Evolutionary conservation across 2,329 filamentous ascomycete species (phyloP), one percentile per base, ranked within the genome.

Genomic region (Penicillium brasilianum): DNA sequence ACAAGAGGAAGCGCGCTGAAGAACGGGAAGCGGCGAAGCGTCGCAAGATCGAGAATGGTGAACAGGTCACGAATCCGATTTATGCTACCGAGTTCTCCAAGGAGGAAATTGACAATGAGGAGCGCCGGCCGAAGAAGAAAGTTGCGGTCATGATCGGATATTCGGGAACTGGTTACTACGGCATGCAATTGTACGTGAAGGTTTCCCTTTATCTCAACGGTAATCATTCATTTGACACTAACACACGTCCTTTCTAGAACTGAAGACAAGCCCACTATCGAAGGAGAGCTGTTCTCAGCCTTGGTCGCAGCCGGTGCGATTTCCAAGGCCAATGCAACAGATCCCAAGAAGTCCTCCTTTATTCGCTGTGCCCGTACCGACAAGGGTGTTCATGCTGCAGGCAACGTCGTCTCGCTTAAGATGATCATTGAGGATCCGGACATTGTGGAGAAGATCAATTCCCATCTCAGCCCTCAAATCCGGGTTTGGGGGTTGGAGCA

Each of bases 121-220:
- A 90, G 74, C 88, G 94, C 66, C 88, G 88, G 59, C 95, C 95
- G 25, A 99, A 99, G 84, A 89, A 91, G 77, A 99, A 99, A 82
- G 94, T 97, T 53, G 95, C 94, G 43, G 93, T 99, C 34, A 82
- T 98, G 82, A 89, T 99, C 69, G 95, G 95, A 16, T 99, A 99
- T 77, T 93, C 93, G 6, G 95, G 95, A 53, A 97, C 92, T 10
- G 95, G 95, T 16, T 99, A 99, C 83, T 93, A 92, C 80, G 95
- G 95, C 71, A 96, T 99, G 89, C 95, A 99, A 80, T 90, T 99
- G 79, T 82, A 69, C 56, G 76, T 55, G 4, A 58, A 41, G 54
- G 43, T 41, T 16, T 20, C 25, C 25, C 5, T 22, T 44, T 39
- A 28, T 46, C 8, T 13, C 20, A 14, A n/a, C 20, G 13, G n/a